Evolutionary conservation across 331 rosid genomes (phyloP), one percentile per base, ranked within the genome.

Genomic region (Saraca asoca): DNA sequence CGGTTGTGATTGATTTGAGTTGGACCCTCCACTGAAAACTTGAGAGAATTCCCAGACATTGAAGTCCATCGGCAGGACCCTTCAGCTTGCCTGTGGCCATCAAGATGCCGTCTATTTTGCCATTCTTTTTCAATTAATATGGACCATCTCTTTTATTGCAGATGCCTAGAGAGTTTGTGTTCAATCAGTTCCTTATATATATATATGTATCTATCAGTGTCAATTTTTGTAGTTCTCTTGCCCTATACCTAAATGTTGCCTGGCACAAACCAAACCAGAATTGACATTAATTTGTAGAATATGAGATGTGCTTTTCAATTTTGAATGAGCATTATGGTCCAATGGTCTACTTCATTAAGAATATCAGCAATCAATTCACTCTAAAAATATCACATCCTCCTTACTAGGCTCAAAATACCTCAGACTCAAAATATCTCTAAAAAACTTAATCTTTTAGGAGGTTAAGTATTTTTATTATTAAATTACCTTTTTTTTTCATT

Each of bases 21-120:
- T 60, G 80, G 89, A 72, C 89, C 74, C 78, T 51, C 80, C 83
- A 71, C 72, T 59, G 66, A 43, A 45, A 43, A 45, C 66, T 46
- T 51, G 51, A 33, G 66, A 70, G 51, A 33, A 20, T 50, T 48
- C 29, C 38, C 29, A n/a, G 14, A 14, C 72, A 55, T 41, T 15
- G 55, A 41, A 66, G 56, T 34, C 46, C 58, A 53, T 18, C 31
- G 19, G 12, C 62, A 52, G 66, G 68, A 41, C 57, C 72, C 49
- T 46, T 72, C 55, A 11, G 64, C 66, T 80, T 34, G 15, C 43
- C 15, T 38, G 72, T 73, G 29, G 24, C 42, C 39, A 51, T 51
- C 51, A 38, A 14, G 24, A 38, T 44, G 5, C 33, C 41, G 9
- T 44, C 34, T 49, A 20, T 58, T 74, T 63, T 44, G 5, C 33